Evolutionary conservation across 2,329 filamentous ascomycete genomes (phyloP), one percentile per base, ranked within the genome.

Genomic region (Botrytis fabae): DNA sequence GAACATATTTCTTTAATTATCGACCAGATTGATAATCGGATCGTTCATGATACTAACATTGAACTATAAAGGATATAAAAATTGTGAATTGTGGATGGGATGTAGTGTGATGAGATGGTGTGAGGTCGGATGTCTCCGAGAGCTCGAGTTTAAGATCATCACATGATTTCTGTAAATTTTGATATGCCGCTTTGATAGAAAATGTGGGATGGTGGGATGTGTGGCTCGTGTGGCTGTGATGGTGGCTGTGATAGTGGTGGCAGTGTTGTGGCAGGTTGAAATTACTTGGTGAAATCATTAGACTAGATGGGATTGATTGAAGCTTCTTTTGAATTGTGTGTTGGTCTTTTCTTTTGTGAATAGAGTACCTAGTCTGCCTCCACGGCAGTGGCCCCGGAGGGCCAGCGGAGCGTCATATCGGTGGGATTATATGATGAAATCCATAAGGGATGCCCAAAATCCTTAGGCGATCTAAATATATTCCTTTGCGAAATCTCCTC

Each of bases 341-440:
- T 42, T 16, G 14, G 14, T 12, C 6, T 54, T 3, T 40, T 16
- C 1, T 14, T 35, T 38, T 2, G 18, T 40, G 6, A 10, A 18
- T 18, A n/a, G 48, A 40, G 25, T 18, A 9, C 8, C 60, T 42
- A 63, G 61, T 63, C 61, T 42, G 61, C 38, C 61, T 10, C 61
- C 61, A 63, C 61, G 61, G 61, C 61, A 63, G 61, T 42, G 38
- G 61, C 40, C 61, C 40, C 61, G 40, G 38, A 20, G 40, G 61
- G n/a, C 61, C 40, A 63, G 61, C 40, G 25, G 38, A 42, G 38
- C 61, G 61, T 44, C 61, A 42, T 60, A 32, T 61, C 4, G 2
- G 12, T 60, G 38, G 38, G 7, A 38, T 38, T 38, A 38, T 38
- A 38, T 38, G 38, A 35, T 32, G n/a, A n/a, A 32, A 32, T 32